phyloP scores from a whole-genome alignment of 2,329 filamentous ascomycete species.

The Beauveria varroae region DNA sequence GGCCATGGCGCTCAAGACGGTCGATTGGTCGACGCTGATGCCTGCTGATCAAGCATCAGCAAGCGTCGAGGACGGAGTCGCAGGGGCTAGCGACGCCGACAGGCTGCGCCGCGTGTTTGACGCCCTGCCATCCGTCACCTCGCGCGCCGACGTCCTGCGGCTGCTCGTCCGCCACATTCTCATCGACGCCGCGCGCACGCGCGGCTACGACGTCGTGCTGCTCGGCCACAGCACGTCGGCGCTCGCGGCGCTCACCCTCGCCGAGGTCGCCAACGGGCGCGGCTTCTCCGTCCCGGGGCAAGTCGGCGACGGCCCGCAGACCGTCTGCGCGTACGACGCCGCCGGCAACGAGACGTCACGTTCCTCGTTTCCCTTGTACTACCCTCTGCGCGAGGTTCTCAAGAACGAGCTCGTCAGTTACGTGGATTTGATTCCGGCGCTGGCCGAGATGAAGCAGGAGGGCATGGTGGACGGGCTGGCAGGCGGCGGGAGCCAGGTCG shows the following conservation, averaged over 20 bases:
- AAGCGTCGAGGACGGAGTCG: conserved; percentile 23
- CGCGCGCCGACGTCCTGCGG: conserved; percentile 63
- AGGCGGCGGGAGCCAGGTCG: conserved; percentile 30
- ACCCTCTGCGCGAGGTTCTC: conserved; percentile 78
- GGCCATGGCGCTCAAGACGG: conserved; percentile 42
- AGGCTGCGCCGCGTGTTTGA: conserved; percentile 49
- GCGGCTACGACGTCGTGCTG: conserved; percentile 61
- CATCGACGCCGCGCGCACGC: conserved; percentile 51
- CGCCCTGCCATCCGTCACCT: conserved; percentile 64
- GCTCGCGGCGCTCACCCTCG: conserved; percentile 76
- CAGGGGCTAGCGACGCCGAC: conserved; percentile 19
- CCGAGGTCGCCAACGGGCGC: conserved; percentile 84
- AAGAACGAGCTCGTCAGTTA: conserved; percentile 72
- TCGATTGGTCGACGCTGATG: conserved; percentile 46
- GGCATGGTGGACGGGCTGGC: conserved; percentile 22
- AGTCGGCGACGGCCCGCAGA: conserved; percentile 61
- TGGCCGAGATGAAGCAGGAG: conserved; percentile 41
- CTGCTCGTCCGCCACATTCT: conserved; percentile 68
- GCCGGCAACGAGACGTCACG: conserved; percentile 15
- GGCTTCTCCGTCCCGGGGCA: conserved; percentile 79
- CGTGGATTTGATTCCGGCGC: conserved; percentile 44
- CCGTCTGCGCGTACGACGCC: conserved; percentile 25
- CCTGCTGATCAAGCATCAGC: conserved; percentile 5
- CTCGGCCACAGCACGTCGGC: conserved; percentile 83
- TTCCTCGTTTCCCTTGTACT: conserved; percentile 48